phyloP scores from a whole-genome alignment of 164 flowering plant genomes.

The Chimonanthus salicifolius region DNA sequence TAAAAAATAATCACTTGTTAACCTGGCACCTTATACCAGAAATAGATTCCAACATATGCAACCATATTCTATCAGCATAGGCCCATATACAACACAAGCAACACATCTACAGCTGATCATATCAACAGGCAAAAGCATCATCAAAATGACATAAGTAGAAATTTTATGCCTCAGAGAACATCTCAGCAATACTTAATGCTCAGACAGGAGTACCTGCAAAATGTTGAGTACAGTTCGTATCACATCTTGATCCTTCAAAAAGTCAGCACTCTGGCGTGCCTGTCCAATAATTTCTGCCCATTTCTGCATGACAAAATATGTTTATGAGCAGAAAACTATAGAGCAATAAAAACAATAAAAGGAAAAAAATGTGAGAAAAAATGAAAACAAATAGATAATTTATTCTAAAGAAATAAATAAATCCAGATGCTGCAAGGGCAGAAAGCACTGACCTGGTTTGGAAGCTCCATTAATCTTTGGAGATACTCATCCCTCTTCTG shows the following conservation, averaged over 20 bases:
- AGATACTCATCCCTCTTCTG: conserved; percentile 90
- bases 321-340: conserved; percentile 1
- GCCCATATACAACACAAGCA: no score
- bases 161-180: no score
- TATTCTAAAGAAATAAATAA: background rate
- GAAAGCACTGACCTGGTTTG: conserved; percentile 56
- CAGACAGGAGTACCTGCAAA: conserved; percentile 60
- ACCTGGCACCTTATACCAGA: no score
- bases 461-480: conserved; percentile 89
- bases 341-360: background rate
- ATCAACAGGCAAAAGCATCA: no score
- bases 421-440: background rate
- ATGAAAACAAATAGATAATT: background rate
- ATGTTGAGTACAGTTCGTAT: conserved; percentile 86
- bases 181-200: background rate
- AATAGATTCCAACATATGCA: no score
- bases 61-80: no score
- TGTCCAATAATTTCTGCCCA: conserved; percentile 96
- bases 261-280: conserved; percentile 87
- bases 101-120: no score
- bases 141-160: no score
- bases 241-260: conserved; percentile 82
- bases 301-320: conserved; percentile 47
- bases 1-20: no score
- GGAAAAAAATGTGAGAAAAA: background rate